These are phyloP conservation scores for Gypsophila paniculata DNA, from an alignment of 179 eudicot genomes.

Conservation along the genomic window DNA sequence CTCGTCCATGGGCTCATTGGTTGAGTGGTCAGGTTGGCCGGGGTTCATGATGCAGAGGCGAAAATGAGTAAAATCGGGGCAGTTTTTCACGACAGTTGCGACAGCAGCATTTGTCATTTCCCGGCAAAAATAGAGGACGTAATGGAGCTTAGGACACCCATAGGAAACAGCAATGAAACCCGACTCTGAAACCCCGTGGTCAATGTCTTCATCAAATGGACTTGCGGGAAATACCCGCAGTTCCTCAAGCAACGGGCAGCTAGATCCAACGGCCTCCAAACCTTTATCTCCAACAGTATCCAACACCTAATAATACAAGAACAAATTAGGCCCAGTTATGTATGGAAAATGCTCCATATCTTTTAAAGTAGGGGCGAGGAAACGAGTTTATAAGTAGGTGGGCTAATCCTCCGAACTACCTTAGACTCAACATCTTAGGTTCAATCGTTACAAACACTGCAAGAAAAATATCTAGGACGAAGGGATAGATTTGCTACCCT, in stretches of 20 bases:
- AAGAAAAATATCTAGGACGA: too few relatives aligned
- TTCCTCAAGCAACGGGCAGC: slow-evolving; percentile 78
- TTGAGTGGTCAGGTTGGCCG: slow-evolving; percentile 59
- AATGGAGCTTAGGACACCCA: slow-evolving; percentile 69
- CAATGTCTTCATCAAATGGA: slow-evolving; percentile 52
- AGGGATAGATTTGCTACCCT: too few relatives aligned
- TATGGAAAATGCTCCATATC: not conserved
- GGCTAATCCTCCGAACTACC: too few relatives aligned
- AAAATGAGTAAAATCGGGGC: slow-evolving; percentile 75
- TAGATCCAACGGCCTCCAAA: slow-evolving; percentile 65
- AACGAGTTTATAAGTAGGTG: too few relatives aligned
- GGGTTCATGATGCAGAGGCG: slow-evolving; percentile 86
- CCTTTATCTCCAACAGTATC: slow-evolving; percentile 81
- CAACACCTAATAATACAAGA: slow-evolving; percentile 43
- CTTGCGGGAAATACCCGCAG: slow-evolving; percentile 71
- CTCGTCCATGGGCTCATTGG: slow-evolving; percentile 78
- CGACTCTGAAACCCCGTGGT: slow-evolving; percentile 58
- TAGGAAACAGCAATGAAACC: slow-evolving; percentile 73
- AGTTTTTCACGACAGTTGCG: slow-evolving; percentile 54
- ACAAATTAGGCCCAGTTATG: not conserved
- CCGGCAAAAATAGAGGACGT: slow-evolving; percentile 71
- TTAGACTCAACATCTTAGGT: too few relatives aligned
- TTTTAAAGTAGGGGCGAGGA: not conserved
- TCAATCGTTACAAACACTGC: too few relatives aligned
- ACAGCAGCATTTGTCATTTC: slow-evolving; percentile 87